Conservation (phyloP, 495 filamentous ascomycete genomes). For the Xylaria longipes region DNA sequence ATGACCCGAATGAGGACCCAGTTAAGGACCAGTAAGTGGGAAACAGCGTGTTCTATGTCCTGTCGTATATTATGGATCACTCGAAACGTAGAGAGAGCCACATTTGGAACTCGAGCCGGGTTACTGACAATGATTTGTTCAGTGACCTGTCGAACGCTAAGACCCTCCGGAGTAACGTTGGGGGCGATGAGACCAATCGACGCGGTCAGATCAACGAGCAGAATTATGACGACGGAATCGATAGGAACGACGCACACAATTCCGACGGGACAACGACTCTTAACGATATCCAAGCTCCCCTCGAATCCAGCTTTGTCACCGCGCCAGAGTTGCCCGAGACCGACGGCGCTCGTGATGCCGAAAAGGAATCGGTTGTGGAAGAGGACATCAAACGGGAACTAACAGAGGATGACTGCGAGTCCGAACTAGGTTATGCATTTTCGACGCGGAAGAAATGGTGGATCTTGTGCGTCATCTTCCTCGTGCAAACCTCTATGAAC, state of each 20-base stretch:
- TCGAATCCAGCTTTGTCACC: background rate
- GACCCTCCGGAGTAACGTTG: background rate
- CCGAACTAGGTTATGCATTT: constrained; percentile 70
- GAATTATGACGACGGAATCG: background rate
- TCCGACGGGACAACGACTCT: background rate
- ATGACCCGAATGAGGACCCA: background rate
- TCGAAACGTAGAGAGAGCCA: background rate
- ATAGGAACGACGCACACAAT: background rate
- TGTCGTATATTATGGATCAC: background rate
- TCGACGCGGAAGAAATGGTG: constrained; percentile 75
- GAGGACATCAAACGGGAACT: constrained; percentile 58
- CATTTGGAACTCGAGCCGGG: background rate
- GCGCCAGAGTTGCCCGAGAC: constrained; percentile 19
- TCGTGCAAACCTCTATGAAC: constrained; percentile 84
- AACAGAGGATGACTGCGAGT: constrained; percentile 67
- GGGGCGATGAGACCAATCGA: background rate
- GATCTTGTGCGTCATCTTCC: constrained; percentile 75
- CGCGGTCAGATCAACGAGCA: background rate
- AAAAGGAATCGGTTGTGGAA: constrained; percentile 34
- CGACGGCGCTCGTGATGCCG: constrained; percentile 28
- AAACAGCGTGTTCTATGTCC: background rate
- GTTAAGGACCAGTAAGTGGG: background rate
- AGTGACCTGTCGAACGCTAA: background rate
- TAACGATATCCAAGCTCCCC: constrained; percentile 9
- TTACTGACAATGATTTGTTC: background rate